These are phyloP conservation scores for Vitellaria paradoxa DNA, from an alignment of 179 eudicot genomes.

Conservation along the genomic window DNA sequence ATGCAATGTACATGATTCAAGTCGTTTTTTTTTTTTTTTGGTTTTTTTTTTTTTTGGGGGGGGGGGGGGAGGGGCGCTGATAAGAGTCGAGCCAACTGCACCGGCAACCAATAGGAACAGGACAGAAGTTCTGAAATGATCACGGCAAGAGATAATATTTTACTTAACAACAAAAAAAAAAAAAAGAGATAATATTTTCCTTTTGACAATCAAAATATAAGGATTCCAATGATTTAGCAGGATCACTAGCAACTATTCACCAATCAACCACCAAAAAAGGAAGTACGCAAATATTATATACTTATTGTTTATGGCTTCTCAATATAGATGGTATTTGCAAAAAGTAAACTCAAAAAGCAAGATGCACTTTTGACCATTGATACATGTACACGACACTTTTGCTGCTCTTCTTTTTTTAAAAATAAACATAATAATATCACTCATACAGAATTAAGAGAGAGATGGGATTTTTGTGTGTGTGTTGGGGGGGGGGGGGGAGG, in stretches of 20 bases:
- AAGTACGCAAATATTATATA: neutral
- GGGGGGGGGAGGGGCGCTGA: neutral
- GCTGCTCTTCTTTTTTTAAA: neutral
- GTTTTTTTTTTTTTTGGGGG: too few relatives aligned
- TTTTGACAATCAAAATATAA: neutral
- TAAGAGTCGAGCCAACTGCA: neutral
- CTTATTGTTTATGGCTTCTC: neutral
- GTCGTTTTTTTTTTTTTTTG: too few relatives aligned
- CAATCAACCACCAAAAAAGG: constrained; percentile 1
- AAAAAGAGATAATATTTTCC: neutral
- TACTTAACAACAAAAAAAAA: too few relatives aligned
- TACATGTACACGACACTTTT: neutral
- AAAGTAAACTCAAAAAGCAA: neutral
- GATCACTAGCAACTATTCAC: neutral
- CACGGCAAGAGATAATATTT: neutral
- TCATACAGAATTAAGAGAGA: neutral
- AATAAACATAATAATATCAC: neutral
- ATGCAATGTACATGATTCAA: neutral
- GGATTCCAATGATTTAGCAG: too few relatives aligned
- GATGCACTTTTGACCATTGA: neutral
- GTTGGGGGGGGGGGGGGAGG: too few relatives aligned
- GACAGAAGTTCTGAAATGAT: neutral
- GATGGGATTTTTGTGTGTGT: too few relatives aligned
- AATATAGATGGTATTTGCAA: neutral
- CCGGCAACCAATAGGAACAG: neutral